Evolutionary conservation across 1,284 basidiomycete genomes (phyloP), one percentile per base, ranked within the genome.

Genomic region (Cutaneotrichosporon daszewskae): DNA sequence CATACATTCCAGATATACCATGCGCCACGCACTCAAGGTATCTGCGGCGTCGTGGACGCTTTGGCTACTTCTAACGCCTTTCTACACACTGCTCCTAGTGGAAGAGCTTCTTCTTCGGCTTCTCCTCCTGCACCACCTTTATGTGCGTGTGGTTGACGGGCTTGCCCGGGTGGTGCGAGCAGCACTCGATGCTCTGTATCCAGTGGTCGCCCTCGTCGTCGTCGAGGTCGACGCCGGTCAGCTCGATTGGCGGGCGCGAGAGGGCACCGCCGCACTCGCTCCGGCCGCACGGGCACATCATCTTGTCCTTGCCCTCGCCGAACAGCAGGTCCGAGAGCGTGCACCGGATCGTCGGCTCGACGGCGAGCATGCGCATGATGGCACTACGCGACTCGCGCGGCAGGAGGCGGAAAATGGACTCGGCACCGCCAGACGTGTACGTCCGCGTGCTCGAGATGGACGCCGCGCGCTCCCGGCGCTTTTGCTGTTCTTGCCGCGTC

Each of bases 371-470:
- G 42, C 92, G 81, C 49, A 89, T 84, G 43, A 98, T 76, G 10
- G 87, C 89, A 13, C 82, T 77, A 32, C 91, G 80, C 14, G 87
- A 84, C 73, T 97, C 94, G 47, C 94, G 84, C 5, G 94, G 94
- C 17, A 98, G 76, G 6, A 98, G 77, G n/a, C 91, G 81, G 79
- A 98, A 98, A 64, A 98, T 95, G 24, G 87, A 91, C 70, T 98
- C 94, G n/a, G 88, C 84, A 8, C 87, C 87, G 32, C 84, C 87
- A 9, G 74, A 77, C 66, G 84, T 77, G 77, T 82, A 84, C n/a
- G 90, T 88, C 43, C 54, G 43, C 3, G 60, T 61, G 7, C 62
- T 65, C 13, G 64, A 67, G 43, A 69, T 63, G 24, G 59, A 55
- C 4, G 64, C 66, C 1, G 66, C 66, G 28, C n/a, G 58, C 49